These are phyloP conservation scores for Coccomyxa subellipsoidea DNA, from an alignment of 163 green algal genomes.

Conservation along the genomic window DNA sequence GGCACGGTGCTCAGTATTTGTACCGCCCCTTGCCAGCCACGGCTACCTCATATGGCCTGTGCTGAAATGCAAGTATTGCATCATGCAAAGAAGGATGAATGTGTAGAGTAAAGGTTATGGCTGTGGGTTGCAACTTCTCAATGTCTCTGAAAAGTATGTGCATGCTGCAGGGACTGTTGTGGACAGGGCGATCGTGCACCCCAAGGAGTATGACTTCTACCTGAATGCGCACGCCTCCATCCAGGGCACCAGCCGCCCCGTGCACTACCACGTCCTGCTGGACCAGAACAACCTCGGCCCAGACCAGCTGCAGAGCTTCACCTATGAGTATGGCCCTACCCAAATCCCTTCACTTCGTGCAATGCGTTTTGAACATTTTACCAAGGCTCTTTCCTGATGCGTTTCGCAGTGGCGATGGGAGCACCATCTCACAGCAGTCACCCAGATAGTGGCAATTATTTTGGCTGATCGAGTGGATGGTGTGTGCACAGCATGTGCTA, in stretches of 20 bases:
- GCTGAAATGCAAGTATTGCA: too few species aligned
- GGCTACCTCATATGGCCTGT: too few species aligned
- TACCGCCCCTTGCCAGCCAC: too few species aligned
- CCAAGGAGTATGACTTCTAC: slow-evolving; percentile 81
- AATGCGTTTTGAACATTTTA: too few species aligned
- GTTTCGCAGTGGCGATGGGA: too few species aligned
- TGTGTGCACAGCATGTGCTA: slow-evolving; percentile 67
- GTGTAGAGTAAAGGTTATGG: neutral
- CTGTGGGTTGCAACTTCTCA: too few species aligned
- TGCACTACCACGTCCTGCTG: slow-evolving; percentile 81
- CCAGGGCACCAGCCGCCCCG: slow-evolving; percentile 67
- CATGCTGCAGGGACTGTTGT: slow-evolving; percentile 73
- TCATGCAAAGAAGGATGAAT: too few species aligned
- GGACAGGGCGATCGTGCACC: slow-evolving; percentile 64
- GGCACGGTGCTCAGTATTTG: too few species aligned
- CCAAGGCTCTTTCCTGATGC: too few species aligned
- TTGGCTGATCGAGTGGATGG: neutral
- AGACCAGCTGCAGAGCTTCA: slow-evolving; percentile 77
- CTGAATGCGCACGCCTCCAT: slow-evolving; percentile 80
- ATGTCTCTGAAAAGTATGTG: too few species aligned
- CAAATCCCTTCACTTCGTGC: neutral
- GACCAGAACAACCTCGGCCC: slow-evolving; percentile 81
- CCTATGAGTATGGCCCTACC: slow-evolving; percentile 54
- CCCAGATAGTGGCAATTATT: neutral
- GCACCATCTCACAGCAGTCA: neutral